Base-by-base conservation (phyloP, 371 early-diverging fungal genomes). In the Rhizomucor miehei region DNA sequence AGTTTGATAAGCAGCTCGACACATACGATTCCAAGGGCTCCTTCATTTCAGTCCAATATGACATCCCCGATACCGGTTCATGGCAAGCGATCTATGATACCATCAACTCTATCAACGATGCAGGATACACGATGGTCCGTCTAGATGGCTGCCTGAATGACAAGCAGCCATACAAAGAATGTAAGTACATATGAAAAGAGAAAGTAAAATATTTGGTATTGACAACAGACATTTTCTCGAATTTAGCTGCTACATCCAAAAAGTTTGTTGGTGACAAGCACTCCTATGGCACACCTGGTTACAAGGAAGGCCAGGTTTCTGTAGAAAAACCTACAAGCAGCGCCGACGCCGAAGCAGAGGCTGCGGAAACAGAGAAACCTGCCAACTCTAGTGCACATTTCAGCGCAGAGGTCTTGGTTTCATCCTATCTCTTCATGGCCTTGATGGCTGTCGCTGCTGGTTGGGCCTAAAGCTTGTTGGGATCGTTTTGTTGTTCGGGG, bases 81-180 rank as follows among this genome's bases (percentile, higher is more conserved):
- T 67, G 75, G 12, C 54, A 67, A 10, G 81, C 72, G 8, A 51
- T 76, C 13, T 68, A 73, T 35, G 67, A 77, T 56, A 65, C 76
- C 23, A 56, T 82, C 38, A 74, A 77, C 35, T 60, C 71, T 0
- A 76, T 82, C 50, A 58, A 74, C 17, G 57, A 73, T 13, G 60
- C 76, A 44, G 79, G 79, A 5, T 82, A 80, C 41, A 79, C 68
- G 41, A 73, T 82, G 78, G 81, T 82, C n/a, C 71, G 81, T 14
- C 48, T 80, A 48, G 83, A 82, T 51, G 81, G 81, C 3, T 82
- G 83, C 53, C 43, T 76, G 8, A 75, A 77, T 38, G 81, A 82
- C 56, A 63, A 73, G 41, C 61, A 67, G 1, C 83, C 81, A 3
- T 82, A 82, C 52, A 79, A 79, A 62, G 62, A 74, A 57, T 61